Evolutionary conservation across 345 rosid species (phyloP).

Genomic region (Excoecaria cochinchinensis): DNA sequence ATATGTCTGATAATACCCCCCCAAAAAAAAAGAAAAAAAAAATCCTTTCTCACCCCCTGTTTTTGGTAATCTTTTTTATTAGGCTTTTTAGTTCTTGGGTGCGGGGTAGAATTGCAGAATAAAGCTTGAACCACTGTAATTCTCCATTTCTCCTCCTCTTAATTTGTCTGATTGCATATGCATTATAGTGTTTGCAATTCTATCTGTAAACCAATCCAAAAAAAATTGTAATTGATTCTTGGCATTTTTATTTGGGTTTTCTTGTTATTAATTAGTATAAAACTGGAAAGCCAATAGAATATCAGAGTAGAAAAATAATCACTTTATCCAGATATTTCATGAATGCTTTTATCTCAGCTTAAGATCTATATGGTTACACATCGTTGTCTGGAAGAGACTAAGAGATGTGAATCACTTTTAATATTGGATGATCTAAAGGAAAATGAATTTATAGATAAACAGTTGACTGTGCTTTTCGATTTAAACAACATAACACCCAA

Average conservation of each 20-base stretch:
- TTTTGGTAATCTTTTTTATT: constrained; percentile 15
- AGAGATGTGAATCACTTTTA: constrained; percentile 24
- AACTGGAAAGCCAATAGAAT: neutral
- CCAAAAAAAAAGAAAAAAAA: constrained; percentile 3
- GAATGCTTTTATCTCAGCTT: constrained; percentile 8
- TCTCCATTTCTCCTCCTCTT: neutral
- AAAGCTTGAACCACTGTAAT: constrained; percentile 30
- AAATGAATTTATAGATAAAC: neutral
- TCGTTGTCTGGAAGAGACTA: constrained; percentile 28
- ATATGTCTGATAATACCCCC: constrained; percentile 37
- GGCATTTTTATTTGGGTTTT: neutral
- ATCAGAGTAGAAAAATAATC: neutral
- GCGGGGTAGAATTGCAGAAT: constrained; percentile 40
- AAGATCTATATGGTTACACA: constrained; percentile 23
- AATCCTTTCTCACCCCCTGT: constrained; percentile 21
- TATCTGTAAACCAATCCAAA: constrained; percentile 31
- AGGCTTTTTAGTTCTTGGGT: constrained; percentile 19
- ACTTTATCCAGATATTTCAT: neutral
- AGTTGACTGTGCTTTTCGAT: neutral
- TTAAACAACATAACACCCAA: constrained; percentile 1
- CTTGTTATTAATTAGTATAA: neutral
- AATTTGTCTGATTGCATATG: constrained; percentile 32
- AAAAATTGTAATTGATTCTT: constrained; percentile 22
- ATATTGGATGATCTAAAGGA: constrained; percentile 26
- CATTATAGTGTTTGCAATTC: constrained; percentile 28